phyloP scores from a whole-genome alignment of 1,284 basidiomycete genomes.

The Leccinum griseonigrum region DNA sequence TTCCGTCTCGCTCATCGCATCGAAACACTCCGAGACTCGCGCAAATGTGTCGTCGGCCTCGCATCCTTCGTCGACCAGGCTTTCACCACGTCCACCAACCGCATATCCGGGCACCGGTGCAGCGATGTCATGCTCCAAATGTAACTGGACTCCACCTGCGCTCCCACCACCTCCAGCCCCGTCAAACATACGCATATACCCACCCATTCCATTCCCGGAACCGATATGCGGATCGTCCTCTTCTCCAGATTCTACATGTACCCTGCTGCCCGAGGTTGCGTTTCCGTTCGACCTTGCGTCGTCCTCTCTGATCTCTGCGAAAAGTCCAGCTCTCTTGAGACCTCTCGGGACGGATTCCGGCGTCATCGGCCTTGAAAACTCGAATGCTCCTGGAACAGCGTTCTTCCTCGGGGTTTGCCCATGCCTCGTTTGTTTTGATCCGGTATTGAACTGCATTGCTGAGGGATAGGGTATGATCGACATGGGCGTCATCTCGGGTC shows the following conservation, averaged over 20 bases:
- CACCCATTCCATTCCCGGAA: slow-evolving; percentile 9
- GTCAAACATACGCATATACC: slow-evolving; percentile 28
- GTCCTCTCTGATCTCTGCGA: slow-evolving; percentile 6
- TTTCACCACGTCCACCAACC: not conserved
- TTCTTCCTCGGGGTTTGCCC: slow-evolving; percentile 25
- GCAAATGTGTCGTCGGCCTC: slow-evolving; percentile 8
- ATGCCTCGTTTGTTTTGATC: slow-evolving; percentile 1
- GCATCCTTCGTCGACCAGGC: not conserved
- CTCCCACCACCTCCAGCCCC: slow-evolving; percentile 1
- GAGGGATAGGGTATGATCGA: slow-evolving; percentile 26
- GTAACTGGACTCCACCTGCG: slow-evolving; percentile 1
- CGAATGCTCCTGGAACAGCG: slow-evolving; percentile 2
- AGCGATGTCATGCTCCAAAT: slow-evolving; percentile 12
- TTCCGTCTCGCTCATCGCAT: slow-evolving; percentile 9
- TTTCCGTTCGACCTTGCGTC: not conserved
- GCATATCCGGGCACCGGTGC: slow-evolving; percentile 19
- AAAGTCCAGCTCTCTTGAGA: slow-evolving; percentile 8
- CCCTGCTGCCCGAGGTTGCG: not conserved
- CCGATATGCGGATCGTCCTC: slow-evolving; percentile 1
- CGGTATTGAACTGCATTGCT: not conserved
- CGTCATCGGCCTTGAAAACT: slow-evolving; percentile 20
- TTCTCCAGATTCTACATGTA: slow-evolving; percentile 8
- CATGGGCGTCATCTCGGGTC: slow-evolving; percentile 23
- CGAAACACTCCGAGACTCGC: slow-evolving; percentile 9
- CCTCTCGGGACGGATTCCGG: slow-evolving; percentile 18